A percentile compares a stretch with the other conserved stretches of the same genome.
phyloP scores from a whole-genome alignment of 2,329 filamentous ascomycete species.

The Clarireedia paspali region DNA sequence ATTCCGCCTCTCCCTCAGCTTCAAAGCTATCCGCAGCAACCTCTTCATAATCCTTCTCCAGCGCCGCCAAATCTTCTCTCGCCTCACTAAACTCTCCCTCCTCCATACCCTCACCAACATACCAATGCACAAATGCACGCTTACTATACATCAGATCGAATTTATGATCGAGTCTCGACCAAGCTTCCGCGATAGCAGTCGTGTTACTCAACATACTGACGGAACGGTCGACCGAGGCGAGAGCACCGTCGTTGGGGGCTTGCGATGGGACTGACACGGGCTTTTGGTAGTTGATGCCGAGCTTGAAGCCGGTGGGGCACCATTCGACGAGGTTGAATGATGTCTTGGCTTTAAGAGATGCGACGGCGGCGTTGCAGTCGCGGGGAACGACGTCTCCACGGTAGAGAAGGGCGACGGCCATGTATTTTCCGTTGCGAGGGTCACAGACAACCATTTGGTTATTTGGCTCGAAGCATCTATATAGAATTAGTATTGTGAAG shows the following conservation, averaged over 20 bases:
- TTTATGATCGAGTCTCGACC: slow-evolving; percentile 57
- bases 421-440: slow-evolving; percentile 60
- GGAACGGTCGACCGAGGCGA: slow-evolving; percentile 45
- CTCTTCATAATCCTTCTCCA: slow-evolving; percentile 60
- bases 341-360: slow-evolving; percentile 53
- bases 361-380: slow-evolving; percentile 52
- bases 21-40: slow-evolving; percentile 49
- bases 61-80: slow-evolving; percentile 55
- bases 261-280: slow-evolving; percentile 41
- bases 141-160: slow-evolving; percentile 66
- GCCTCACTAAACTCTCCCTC: slow-evolving; percentile 62
- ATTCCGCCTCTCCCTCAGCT: slow-evolving; percentile 38
- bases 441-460: slow-evolving; percentile 64
- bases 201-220: slow-evolving; percentile 61
- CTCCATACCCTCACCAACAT: slow-evolving; percentile 64
- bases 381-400: slow-evolving; percentile 58
- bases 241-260: slow-evolving; percentile 34
- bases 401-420: slow-evolving; percentile 60
- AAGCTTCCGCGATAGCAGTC: slow-evolving; percentile 58
- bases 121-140: slow-evolving; percentile 65
- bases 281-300: slow-evolving; percentile 60
- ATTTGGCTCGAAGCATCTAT: slow-evolving; percentile 53
- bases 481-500: slow-evolving; percentile 6
- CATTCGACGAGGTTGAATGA: slow-evolving; percentile 59
- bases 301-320: slow-evolving; percentile 63